Evolutionary conservation across 805 yeast species (phyloP), one percentile per base, ranked within the genome.

Genomic region (Scheffersomyces amazonensis): DNA sequence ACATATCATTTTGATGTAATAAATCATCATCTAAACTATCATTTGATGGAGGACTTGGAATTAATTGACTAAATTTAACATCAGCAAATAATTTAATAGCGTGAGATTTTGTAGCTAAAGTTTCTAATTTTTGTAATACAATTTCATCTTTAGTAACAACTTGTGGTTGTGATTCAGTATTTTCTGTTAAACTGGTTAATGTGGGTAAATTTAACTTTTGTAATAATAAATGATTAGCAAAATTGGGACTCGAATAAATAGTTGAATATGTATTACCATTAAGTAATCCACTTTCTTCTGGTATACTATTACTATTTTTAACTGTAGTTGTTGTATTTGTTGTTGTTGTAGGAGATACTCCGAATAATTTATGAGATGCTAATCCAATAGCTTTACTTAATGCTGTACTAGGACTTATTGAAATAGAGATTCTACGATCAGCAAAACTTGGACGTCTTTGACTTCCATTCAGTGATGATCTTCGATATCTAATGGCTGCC

Each of bases 81-180:
- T 89, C 96, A 0, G 97, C 98, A 66, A 83, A 89, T 22, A 88
- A 69, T 46, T 82, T 80, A 16, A 93, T 81, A 0, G 95, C 96
- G 54, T 89, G 93, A 0, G 96, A 88, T 64, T 88, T 89, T 1
- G 96, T 88, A 2, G 96, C 88, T 32, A 88, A 64, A 1, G 80
- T 70, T 57, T 89, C 96, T 42, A 90, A 66, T 39, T 72, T 68
- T 19, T 42, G 60, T 59, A 52, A 61, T 27, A 62, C 73, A 58
- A 40, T 50, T 58, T 64, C 69, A 42, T 66, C 71, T n/a, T 60
- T 40, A 6, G 53, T 38, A 4, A 19, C 12, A 17, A 13, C 21
- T 15, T 30, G 16, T 34, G 34, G 5, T 13, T 29, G 21, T 11
- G 24, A 27, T 8, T 10, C 13, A 4, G 27, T 28, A 18, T n/a